A percentile compares a stretch with the other conserved stretches of the same genome.
These are phyloP conservation scores for Aspergillus hiratsukae DNA, from an alignment of 2,329 filamentous ascomycete genomes.

Conservation along the genomic window DNA sequence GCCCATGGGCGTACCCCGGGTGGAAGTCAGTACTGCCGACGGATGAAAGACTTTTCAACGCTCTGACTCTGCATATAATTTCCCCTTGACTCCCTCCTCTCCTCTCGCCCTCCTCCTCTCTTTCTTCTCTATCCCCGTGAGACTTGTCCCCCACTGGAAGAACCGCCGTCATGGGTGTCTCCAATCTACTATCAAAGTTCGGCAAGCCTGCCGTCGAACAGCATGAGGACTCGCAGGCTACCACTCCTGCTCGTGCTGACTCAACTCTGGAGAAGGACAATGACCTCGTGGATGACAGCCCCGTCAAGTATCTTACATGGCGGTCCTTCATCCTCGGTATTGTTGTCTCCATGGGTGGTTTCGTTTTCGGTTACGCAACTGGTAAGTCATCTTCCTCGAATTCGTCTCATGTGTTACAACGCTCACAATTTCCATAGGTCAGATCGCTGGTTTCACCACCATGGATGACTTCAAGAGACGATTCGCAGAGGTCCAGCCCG, in stretches of 20 bases:
- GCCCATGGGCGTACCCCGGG: neutral
- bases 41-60: neutral
- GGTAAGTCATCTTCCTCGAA: conserved; percentile 21
- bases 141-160: conserved; percentile 1
- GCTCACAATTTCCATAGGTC: conserved; percentile 24
- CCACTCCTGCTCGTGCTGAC: conserved; percentile 30
- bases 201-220: conserved; percentile 26
- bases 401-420: neutral
- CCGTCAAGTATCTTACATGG: conserved; percentile 41
- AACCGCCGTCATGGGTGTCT: conserved; percentile 25
- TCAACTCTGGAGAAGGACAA: conserved; percentile 32
- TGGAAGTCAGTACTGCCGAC: neutral
- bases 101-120: conserved; percentile 3
- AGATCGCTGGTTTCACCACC: conserved; percentile 44
- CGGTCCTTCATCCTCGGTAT: conserved; percentile 41
- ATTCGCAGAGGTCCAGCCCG: conserved; percentile 34
- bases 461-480: conserved; percentile 44
- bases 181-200: conserved; percentile 24
- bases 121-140: neutral
- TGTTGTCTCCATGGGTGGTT: conserved; percentile 46
- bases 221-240: conserved; percentile 29
- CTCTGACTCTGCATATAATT: neutral
- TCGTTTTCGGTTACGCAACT: conserved; percentile 45
- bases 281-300: conserved; percentile 36
- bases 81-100: neutral